These are phyloP conservation scores for Penicillium vulpinum DNA, from an alignment of 2,329 filamentous ascomycete species.

Conservation along the genomic window DNA sequence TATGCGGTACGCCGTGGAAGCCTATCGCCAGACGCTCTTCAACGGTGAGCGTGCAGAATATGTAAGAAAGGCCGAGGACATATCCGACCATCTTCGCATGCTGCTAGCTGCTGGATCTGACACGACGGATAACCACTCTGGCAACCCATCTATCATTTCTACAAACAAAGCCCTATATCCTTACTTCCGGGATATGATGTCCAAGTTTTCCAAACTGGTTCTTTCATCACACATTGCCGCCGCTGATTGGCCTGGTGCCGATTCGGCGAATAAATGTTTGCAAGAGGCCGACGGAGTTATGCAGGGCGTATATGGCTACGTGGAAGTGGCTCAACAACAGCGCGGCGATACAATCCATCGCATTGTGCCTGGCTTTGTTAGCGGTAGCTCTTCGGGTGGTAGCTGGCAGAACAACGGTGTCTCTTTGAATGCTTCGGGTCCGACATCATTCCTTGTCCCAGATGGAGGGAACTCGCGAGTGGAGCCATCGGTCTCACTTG, in stretches of 20 bases:
- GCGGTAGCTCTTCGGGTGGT: conserved; percentile 78
- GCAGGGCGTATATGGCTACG: conserved; percentile 91
- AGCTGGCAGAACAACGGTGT: conserved; percentile 76
- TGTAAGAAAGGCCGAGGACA: conserved; percentile 92
- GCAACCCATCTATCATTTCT: conserved; percentile 98
- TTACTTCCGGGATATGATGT: conserved; percentile 99
- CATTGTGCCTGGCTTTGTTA: conserved; percentile 89
- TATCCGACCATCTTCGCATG: conserved; percentile 91
- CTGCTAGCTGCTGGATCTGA: conserved; percentile 94
- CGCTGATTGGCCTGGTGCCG: conserved; percentile 89
- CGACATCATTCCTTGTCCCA: conserved; percentile 74
- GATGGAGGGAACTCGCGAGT: conserved; percentile 73
- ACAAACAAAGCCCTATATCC: conserved; percentile 97
- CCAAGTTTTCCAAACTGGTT: conserved; percentile 97
- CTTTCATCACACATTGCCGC: conserved; percentile 97
- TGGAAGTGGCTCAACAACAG: conserved; percentile 91
- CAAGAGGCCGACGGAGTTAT: conserved; percentile 97
- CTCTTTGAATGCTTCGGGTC: conserved; percentile 63
- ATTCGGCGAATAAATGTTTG: conserved; percentile 91
- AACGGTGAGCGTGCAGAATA: conserved; percentile 84
- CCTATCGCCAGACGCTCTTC: conserved; percentile 85
- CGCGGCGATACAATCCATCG: conserved; percentile 89
- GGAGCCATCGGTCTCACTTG: conserved; percentile 73
- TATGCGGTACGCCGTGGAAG: conserved; percentile 87
- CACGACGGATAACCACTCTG: conserved; percentile 97